These are phyloP conservation scores for Aphanomyces euteiches DNA, from an alignment of 352 stramenopile species.

Conservation along the genomic window DNA sequence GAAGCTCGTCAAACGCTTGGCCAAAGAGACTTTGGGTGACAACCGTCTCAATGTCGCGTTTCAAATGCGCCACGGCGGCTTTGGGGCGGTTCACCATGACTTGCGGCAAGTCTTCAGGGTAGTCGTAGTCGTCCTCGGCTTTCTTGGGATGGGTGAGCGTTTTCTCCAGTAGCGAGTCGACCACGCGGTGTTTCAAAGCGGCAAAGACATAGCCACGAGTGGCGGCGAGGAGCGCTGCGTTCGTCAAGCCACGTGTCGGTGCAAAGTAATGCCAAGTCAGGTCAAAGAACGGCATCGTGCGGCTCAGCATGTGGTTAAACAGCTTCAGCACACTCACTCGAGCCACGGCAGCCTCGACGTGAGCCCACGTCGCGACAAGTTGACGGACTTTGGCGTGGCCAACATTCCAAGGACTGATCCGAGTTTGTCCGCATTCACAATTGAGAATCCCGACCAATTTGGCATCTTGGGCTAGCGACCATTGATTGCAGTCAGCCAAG, in stretches of 20 bases:
- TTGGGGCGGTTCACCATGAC: slow-evolving; percentile 84
- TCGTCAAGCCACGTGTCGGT: slow-evolving; percentile 28
- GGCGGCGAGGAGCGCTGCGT: slow-evolving; percentile 43
- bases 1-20: slow-evolving; percentile 80
- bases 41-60: slow-evolving; percentile 46
- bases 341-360: slow-evolving; percentile 39
- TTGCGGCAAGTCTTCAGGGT: slow-evolving; percentile 83
- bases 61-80: slow-evolving; percentile 68
- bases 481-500: slow-evolving; percentile 23
- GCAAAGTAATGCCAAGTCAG: slow-evolving; percentile 74
- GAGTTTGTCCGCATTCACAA: background rate
- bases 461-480: slow-evolving; percentile 20
- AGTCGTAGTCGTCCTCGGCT: slow-evolving; percentile 90
- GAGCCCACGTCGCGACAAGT: slow-evolving; percentile 2
- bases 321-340: slow-evolving; percentile 66
- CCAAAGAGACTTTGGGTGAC: slow-evolving; percentile 78
- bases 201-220: slow-evolving; percentile 73
- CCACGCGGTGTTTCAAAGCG: slow-evolving; percentile 73
- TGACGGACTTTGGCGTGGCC: slow-evolving; percentile 26
- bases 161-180: slow-evolving; percentile 62
- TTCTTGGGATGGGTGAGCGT: slow-evolving; percentile 74
- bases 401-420: slow-evolving; percentile 27
- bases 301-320: slow-evolving; percentile 68
- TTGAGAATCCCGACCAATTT: slow-evolving; percentile 22
- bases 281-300: slow-evolving; percentile 70